Percentiles rank a stretch among this genome's conserved stretches.
These are phyloP conservation scores for Daldinia sp. DNA, from an alignment of 2,329 filamentous ascomycete species.

Conservation along the genomic window DNA sequence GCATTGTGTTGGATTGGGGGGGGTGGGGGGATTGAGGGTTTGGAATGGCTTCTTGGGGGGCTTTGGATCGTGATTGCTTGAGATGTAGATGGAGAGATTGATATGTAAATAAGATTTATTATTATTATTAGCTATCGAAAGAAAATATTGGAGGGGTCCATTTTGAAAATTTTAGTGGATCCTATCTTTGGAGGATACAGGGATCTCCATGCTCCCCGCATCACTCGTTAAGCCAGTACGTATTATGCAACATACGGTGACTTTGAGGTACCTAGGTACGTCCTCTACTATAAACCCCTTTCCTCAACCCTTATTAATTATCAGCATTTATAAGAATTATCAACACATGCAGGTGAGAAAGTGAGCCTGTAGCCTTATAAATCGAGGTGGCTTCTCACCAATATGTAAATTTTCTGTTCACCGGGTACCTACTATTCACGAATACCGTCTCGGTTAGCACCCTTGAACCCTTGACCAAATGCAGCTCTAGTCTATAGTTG, in stretches of 20 bases:
- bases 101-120: not conserved
- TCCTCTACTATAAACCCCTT: not conserved
- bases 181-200: not conserved
- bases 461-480: not conserved
- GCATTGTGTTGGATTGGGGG: conserved; percentile 43
- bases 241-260: not conserved
- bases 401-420: not conserved
- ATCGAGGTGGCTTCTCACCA: not conserved
- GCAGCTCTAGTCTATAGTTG: not conserved
- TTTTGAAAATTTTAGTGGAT: conserved; percentile 22
- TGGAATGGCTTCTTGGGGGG: not conserved
- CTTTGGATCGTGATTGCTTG: not conserved
- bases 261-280: not conserved
- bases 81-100: not conserved
- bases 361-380: not conserved
- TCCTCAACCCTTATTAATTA: not conserved
- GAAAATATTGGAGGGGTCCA: conserved; percentile 1
- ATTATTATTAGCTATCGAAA: not conserved
- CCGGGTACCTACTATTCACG: not conserved
- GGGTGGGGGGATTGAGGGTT: not conserved
- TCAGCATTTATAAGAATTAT: not conserved
- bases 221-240: not conserved
- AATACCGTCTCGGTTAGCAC: not conserved
- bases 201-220: conserved; percentile 12
- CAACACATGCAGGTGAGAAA: not conserved